Base-by-base conservation (phyloP, 192 early-diverging fungal genomes). In the Chytriomyces sp. region DNA sequence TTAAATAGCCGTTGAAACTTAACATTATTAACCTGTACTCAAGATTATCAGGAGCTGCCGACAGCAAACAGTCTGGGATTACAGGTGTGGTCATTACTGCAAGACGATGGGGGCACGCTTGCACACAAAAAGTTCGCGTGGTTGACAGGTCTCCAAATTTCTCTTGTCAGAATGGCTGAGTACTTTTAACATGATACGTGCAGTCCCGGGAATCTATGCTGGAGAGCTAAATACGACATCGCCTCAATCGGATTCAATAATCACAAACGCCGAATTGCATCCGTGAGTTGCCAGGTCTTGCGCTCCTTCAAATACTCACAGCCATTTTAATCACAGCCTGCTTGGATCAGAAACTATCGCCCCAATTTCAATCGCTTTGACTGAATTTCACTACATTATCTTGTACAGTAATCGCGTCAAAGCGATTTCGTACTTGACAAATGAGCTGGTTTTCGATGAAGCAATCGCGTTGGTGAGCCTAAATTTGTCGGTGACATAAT, bases 311-410 rank as follows among this genome's bases (percentile, higher is more conserved):
- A 35, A 2, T 64, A 7, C 79, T 78, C 28, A 13, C 9, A 70
- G 10, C 49, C 5, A 18, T 64, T 45, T 66, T 10, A 20, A 47
- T 59, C 44, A 45, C 35, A 76, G 81, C 84, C 23, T 59, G 76
- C 1, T 79, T 75, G 10, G 64, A 67, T 26, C 67, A 76, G 0
- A 65, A 69, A 50, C 57, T 11, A 92, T 92, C 63, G 81, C 86
- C 5, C 96, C 96, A 0, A 78, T 94, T 1, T 87, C 93, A 6
- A 82, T 96, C 73, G 91, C 93, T 13, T 79, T 97, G 61, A 96
- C 94, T 23, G 93, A 94, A 67, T 96, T 96, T 72, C 97, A 98
- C 68, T 92, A 93, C 72, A 79, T 98, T 62, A 80, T 97, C 11
- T 84, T 97, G 68, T 98, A 95, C 80, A 86, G 89, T 45, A 86